Base-by-base conservation (phyloP, 805 yeast genomes). In the Torulaspora indica region DNA sequence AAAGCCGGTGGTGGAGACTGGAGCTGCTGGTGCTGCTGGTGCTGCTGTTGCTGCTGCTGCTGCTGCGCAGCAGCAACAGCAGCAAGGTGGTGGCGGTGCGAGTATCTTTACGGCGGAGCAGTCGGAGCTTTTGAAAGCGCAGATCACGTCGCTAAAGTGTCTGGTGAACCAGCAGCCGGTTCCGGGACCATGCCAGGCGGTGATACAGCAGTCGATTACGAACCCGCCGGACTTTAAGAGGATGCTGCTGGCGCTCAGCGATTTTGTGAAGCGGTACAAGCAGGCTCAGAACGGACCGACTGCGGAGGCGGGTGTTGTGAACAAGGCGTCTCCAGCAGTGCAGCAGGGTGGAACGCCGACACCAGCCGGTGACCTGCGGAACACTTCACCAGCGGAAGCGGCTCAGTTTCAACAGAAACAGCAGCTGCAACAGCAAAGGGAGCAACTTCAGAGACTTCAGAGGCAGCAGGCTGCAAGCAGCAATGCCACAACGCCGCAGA, bases 191-290 rank as follows among this genome's bases (percentile, higher is more conserved):
- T 51, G 46, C 22, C 67, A 61, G 48, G 40, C 42, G 6, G 49
- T 58, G 2, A 55, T 64, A 9, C 64, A 61, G 40, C 55, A 51
- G 34, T 61, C 68, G 3, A 56, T 64, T 29, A 56, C 53, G 23
- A 54, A 57, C 32, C 61, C 64, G 6, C 68, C 67, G 8, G 63
- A 64, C 38, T 63, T 63, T 38, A 61, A 60, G 44, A 51, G 55
- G 29, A 56, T 64, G 56, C 42, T 64, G 24, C 46, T 54, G 42
- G 47, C 57, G 10, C 41, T 64, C 18, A 57, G 67, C 39, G 65
- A 60, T 29, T 58, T 51, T 40, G 60, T 61, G 12, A 61, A 52
- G 36, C 38, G 46, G 23, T 39, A 49, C 20, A 48, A 50, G 23
- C 52, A 46, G 13, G 42, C 33, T 14, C 42, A 45, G n/a, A n/a